Conservation (phyloP, 164 flowering plant genomes). For the Echeveria elegans region DNA sequence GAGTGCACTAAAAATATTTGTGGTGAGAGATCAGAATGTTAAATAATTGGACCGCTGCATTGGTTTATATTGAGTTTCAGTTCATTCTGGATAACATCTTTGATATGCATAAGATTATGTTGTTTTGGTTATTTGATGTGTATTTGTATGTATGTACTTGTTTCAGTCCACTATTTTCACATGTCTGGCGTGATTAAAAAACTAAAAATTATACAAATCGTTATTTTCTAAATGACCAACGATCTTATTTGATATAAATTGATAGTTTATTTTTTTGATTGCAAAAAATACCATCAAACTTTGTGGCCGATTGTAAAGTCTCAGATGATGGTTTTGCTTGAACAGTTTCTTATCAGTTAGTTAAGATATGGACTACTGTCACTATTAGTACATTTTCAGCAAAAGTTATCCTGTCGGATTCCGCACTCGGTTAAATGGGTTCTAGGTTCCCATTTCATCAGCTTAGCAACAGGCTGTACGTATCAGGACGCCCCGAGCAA, state of each 20-base stretch:
- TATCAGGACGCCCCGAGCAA: slow-evolving; percentile 31
- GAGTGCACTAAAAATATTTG: neutral
- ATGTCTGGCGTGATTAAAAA: neutral
- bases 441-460: slow-evolving; percentile 84
- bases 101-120: neutral
- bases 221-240: neutral
- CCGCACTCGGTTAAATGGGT: slow-evolving; percentile 46
- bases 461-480: slow-evolving; percentile 58
- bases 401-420: neutral
- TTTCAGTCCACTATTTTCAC: neutral
- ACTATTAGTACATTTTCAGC: neutral
- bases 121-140: neutral
- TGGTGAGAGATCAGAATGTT: neutral
- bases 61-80: neutral
- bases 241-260: neutral
- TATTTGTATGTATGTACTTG: neutral
- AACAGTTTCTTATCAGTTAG: neutral
- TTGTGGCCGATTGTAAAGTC: neutral
- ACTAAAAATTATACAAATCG: too few relatives aligned
- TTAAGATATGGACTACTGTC: neutral
- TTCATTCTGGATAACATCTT: neutral
- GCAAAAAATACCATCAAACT: neutral
- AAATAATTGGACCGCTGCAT: neutral
- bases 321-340: neutral
- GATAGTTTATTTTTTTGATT: too few relatives aligned